phyloP scores from a whole-genome alignment of 2,329 filamentous ascomycete species.

The Ascosphaera apis region DNA sequence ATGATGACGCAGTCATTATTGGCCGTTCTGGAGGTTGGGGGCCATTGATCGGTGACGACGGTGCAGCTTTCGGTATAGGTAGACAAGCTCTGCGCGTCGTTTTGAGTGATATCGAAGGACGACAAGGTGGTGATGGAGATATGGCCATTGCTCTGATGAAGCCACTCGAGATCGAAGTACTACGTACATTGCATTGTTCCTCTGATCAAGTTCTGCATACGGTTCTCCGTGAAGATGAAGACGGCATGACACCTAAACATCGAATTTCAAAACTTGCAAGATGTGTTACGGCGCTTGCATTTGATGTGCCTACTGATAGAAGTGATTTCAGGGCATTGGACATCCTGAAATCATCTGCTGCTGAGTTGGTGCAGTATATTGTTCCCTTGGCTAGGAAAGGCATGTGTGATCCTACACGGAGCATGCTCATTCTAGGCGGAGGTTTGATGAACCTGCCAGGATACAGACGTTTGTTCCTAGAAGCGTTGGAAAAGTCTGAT shows the following conservation, averaged over 20 bases:
- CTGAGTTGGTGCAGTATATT: neutral
- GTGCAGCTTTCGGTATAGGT: conserved; percentile 20
- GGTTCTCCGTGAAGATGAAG: neutral
- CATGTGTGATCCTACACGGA: neutral
- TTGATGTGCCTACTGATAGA: neutral
- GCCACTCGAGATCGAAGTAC: neutral
- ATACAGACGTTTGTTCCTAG: neutral
- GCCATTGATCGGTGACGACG: conserved; percentile 22
- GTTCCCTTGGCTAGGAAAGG: neutral
- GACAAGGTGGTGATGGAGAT: neutral
- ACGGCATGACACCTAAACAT: neutral
- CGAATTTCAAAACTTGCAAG: neutral
- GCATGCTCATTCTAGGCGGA: neutral
- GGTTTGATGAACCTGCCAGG: neutral
- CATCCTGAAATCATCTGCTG: neutral
- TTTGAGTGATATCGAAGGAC: conserved; percentile 12
- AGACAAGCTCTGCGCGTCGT: conserved; percentile 14
- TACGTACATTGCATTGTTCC: neutral
- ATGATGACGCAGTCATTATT: conserved; percentile 8
- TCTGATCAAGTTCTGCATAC: neutral
- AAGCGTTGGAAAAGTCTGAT: neutral
- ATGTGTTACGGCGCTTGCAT: neutral
- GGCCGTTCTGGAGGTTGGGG: conserved; percentile 24
- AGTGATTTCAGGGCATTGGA: neutral
- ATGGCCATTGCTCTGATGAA: neutral